These are phyloP conservation scores for Entonaema liquescens DNA, from an alignment of 495 filamentous ascomycete species.

Conservation along the genomic window DNA sequence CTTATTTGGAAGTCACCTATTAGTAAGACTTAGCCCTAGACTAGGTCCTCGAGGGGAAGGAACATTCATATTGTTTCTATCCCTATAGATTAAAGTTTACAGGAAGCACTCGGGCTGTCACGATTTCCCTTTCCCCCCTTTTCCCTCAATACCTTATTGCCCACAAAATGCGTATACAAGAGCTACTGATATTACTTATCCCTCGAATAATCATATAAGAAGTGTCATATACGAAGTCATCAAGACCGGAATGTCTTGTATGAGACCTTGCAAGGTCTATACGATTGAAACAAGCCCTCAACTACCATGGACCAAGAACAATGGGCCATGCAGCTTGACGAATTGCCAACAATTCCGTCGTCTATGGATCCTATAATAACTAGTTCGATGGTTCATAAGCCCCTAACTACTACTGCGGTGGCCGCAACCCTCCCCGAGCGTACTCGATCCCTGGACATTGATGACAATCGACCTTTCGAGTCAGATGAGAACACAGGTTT, in stretches of 20 bases:
- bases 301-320: not conserved
- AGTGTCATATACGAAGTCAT: not conserved
- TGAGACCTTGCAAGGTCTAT: not conserved
- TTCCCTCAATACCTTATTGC: not conserved
- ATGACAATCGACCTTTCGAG: not conserved
- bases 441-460: constrained; percentile 9
- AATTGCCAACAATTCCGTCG: constrained; percentile 12
- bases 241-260: not conserved
- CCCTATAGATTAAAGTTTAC: not conserved
- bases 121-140: not conserved
- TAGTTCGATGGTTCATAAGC: not conserved
- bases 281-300: not conserved
- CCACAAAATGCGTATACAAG: not conserved
- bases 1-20: not conserved
- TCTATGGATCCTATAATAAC: constrained; percentile 21
- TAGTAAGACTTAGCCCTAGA: not conserved
- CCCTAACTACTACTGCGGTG: not conserved
- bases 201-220: not conserved
- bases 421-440: constrained; percentile 3
- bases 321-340: not conserved
- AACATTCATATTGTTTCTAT: not conserved
- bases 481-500: not conserved
- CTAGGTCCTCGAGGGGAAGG: not conserved
- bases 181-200: too few species aligned
- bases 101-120: not conserved